Evolutionary conservation across 75 land plant genomes (phyloP).

Genomic region (Adiantum capillusveneris): DNA sequence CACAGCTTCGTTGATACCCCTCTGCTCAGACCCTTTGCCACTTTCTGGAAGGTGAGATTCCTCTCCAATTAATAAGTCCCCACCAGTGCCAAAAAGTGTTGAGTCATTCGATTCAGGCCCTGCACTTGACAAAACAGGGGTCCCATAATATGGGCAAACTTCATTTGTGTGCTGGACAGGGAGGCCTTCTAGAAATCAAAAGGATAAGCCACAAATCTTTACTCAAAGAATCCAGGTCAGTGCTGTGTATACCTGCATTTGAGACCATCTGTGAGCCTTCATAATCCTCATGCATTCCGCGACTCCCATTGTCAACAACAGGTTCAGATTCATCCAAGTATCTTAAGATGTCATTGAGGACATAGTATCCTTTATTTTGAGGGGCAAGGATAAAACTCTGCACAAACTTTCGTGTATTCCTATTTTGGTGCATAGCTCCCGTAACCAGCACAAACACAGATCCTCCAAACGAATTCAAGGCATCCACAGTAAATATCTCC

Average conservation of each 20-base stretch:
- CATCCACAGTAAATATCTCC: conserved; percentile 68
- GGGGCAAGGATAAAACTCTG: conserved; percentile 83
- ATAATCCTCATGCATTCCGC: conserved; percentile 12
- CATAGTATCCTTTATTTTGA: conserved; percentile 76
- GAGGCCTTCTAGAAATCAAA: no score
- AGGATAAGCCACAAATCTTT: no score
- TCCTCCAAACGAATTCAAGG: conserved; percentile 54
- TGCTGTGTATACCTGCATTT: conserved; percentile 25
- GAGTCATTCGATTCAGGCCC: no score
- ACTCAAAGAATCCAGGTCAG: no score
- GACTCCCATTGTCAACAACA: not conserved
- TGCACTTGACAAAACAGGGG: no score
- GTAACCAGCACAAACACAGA: conserved; percentile 71
- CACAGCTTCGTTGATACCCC: no score
- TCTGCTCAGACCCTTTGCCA: no score
- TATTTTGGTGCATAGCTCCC: conserved; percentile 44
- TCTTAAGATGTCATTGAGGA: conserved; percentile 71
- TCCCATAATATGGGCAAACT: no score
- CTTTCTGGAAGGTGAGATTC: no score
- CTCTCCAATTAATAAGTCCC: no score
- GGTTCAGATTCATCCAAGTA: conserved; percentile 33
- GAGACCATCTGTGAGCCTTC: conserved; percentile 22
- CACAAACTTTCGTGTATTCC: conserved; percentile 51
- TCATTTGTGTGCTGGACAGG: no score
- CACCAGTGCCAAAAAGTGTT: no score